Base-by-base conservation (phyloP, 1,139 yeast species). In the Geotrichum carabidarum region DNA sequence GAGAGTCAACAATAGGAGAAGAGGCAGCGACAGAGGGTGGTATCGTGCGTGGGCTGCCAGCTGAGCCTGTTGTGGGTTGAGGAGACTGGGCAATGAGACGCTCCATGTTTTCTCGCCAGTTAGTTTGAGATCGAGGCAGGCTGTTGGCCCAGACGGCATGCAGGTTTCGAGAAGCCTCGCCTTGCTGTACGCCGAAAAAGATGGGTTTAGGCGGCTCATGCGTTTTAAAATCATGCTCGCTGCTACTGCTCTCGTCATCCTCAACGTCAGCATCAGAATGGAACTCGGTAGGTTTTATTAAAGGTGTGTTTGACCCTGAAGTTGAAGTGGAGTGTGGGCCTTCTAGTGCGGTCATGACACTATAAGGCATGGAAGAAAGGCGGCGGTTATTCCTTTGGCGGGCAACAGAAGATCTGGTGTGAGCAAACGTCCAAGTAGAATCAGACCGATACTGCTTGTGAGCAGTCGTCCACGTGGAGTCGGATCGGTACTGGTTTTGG, bases 101-200 rank as follows among this genome's bases (percentile, higher is more conserved):
- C 15, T 45, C 49, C 49, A 45, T 45, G n/a, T 45, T 36, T 45
- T 11, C 17, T 36, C 49, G 35, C 49, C 41, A 45, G 41, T 45
- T 36, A 17, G 18, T 35, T 11, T 11, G 14, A 30, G 49, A 35
- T 11, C 17, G 35, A 8, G 41, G 15, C 8, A 45, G 35, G 17
- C 42, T 8, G 27, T 36, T 41, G 27, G 31, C 42, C 49, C 49
- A 45, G 9, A 45, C 17, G 7, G 22, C 42, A 11, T 35, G 49
- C 15, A 45, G 27, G 7, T 14, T 36, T 18, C 37, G 15, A 11
- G 42, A 45, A 4, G 49, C 49, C 22, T 45, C 42, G 12, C 49
- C 49, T 9, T 18, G 35, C 11, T 41, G 11, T 11, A 45, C 49
- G 8, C 49, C 49, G 17, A 45, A 32, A 15, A 45, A 14, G 17